Evolutionary conservation across 2,329 filamentous ascomycete genomes (phyloP), one percentile per base, ranked within the genome.

Genomic region (Fragosphaeria purpurea): DNA sequence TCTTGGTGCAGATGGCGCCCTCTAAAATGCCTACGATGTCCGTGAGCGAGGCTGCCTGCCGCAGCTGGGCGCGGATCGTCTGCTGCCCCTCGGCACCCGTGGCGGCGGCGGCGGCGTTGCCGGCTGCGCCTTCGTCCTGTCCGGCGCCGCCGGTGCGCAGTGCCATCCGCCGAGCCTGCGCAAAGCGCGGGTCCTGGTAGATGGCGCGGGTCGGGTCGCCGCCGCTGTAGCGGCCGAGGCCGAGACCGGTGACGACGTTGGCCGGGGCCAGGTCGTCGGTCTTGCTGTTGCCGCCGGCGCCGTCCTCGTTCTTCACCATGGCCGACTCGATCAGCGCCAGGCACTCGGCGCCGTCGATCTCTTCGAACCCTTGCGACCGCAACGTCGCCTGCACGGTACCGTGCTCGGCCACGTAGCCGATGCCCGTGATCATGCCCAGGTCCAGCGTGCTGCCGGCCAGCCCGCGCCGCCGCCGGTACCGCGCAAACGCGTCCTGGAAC

Each of bases 401-500:
- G 38, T 54, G 46, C 41, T 64, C 59, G 4, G 62, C 59, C 0
- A 66, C 46, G 43, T 62, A 62, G 6, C 65, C 64, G 9, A 63
- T 59, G 41, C 62, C 63, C 2, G 60, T 53, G 31, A 74, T 62
- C 1, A 59, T 55, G 0, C 70, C 69, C 4, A 74, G 60, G 48
- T 74, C 61, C 6, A 75, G 58, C 1, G 60, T 55, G 9, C 61
- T 56, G 9, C 67, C 71, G 0, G 59, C 54, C 1, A 69, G 60
- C 3, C 68, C 66, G 1, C 57, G 59, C 1, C 34, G 40, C 3
- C 57, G 57, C 4, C 70, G 65, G 52, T 67, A 69, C 8, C 53
- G 53, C 4, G 65, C 65, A 38, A 72, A 65, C 2, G 64, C 62
- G 46, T 71, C 67, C 30, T 70, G 58, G 60, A 68, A 73, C 4